These are phyloP conservation scores for Teunomyces atbi DNA, from an alignment of 805 yeast species.

Conservation along the genomic window DNA sequence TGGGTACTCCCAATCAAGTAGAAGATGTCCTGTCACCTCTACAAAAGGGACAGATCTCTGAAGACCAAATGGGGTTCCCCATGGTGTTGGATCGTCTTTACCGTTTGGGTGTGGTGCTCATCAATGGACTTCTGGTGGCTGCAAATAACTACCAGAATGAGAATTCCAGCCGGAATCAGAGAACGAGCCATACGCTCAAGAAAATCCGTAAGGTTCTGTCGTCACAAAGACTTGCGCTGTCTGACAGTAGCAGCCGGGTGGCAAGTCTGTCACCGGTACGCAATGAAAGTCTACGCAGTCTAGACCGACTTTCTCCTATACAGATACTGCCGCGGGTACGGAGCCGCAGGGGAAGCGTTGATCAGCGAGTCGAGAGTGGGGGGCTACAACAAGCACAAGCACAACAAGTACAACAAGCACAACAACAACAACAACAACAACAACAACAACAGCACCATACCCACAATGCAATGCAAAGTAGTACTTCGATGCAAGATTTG, in stretches of 20 bases:
- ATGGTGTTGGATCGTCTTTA: background rate
- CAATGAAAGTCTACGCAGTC: background rate
- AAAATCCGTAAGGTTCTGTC: conserved; percentile 1
- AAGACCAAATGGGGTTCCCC: background rate
- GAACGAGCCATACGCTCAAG: background rate
- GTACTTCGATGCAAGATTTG: background rate
- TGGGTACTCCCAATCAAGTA: background rate
- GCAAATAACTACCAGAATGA: background rate
- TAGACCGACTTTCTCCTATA: background rate
- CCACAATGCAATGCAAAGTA: background rate
- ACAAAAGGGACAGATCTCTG: background rate
- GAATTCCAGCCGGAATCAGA: background rate
- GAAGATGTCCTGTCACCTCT: background rate
- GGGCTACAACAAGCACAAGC: background rate
- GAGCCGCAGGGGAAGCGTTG: background rate
- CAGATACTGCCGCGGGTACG: background rate
- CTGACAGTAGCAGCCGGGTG: background rate
- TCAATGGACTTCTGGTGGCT: conserved; percentile 2
- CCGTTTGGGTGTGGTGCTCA: background rate
- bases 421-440: no score
- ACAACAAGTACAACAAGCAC: no score
- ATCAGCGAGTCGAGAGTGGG: background rate
- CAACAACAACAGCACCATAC: background rate
- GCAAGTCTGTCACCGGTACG: background rate
- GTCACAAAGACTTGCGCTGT: background rate